A percentile compares a stretch with the other conserved stretches of the same genome.
phyloP scores from a whole-genome alignment of 495 filamentous ascomycete genomes.

The Hypoxylon cercidicola region DNA sequence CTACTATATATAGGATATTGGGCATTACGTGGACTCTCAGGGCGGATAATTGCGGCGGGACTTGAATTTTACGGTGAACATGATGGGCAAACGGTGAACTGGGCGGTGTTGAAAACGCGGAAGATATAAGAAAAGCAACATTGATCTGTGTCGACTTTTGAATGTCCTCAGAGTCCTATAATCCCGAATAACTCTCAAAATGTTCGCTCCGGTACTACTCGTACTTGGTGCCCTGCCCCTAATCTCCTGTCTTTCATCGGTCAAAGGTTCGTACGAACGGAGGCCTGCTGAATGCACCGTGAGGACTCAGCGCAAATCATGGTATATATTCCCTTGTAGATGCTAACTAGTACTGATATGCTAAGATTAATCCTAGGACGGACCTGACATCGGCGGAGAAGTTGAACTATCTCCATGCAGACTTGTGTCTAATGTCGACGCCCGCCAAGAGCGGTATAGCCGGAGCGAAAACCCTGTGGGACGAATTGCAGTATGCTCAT shows the following conservation, averaged over 20 bases:
- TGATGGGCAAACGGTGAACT: neutral
- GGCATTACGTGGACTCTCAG: constrained; percentile 19
- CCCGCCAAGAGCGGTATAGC: constrained; percentile 45
- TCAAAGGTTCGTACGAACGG: neutral
- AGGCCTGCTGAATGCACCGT: constrained; percentile 6
- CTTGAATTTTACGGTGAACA: constrained; percentile 7
- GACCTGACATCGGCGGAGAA: constrained; percentile 52
- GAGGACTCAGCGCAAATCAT: constrained; percentile 16
- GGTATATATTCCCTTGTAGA: constrained; percentile 2
- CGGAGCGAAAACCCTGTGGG: constrained; percentile 52
- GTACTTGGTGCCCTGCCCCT: constrained; percentile 9
- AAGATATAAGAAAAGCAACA: constrained; percentile 2
- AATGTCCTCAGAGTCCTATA: neutral
- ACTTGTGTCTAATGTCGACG: constrained; percentile 55
- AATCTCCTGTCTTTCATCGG: constrained; percentile 2
- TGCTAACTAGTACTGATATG: neutral
- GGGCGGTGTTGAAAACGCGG: neutral
- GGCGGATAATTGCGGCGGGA: constrained; percentile 22
- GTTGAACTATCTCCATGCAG: constrained; percentile 54
- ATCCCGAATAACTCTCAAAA: constrained; percentile 8
- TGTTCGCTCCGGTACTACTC: constrained; percentile 13
- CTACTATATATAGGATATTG: constrained; percentile 4
- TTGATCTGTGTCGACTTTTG: neutral
- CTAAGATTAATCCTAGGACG: constrained; percentile 41
- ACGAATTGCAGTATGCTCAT: constrained; percentile 57